Base-by-base conservation (phyloP, 805 yeast species). In the Myxozyma lipomycoides region DNA sequence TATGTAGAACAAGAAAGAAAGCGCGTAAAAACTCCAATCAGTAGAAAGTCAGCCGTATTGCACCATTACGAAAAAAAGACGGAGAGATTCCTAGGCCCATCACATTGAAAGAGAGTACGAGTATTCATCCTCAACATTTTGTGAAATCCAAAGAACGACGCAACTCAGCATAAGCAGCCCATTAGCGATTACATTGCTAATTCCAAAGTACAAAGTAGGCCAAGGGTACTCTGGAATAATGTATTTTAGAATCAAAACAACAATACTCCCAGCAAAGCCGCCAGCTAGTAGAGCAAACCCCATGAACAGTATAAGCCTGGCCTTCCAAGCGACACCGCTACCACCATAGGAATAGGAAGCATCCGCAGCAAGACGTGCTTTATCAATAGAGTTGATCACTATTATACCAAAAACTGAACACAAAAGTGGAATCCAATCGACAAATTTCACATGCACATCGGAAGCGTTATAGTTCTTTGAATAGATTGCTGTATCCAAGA, bases 121-220 rank as follows among this genome's bases (percentile, higher is more conserved):
- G 70, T 90, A 91, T 68, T 91, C 98, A 64, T 93, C 98, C 67
- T 93, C 97, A 52, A 89, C 83, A 67, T 89, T 93, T 67, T 91
- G 98, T 21, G 96, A 88, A 47, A 91, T 73, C 98, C 98, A 93
- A 62, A 93, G 72, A 6, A 83, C 75, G 42, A 87, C 80, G 68
- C 97, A 90, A 72, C 97, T 88, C 61, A 87, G 70, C 88, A 91
- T 85, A 32, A 91, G 79, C 55, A 84, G 74, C 5, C 79, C 78
- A 62, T 90, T 88, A 40, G 87, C 82, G 21, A 84, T 77, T 37
- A 93, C 90, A 69, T 91, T 91, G 51, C 87, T 82, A 21, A 88
- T 78, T 17, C 98, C 98, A 96, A 93, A 89, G 3, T 93, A 91
- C 47, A 91, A 75, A 0, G 96, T 88, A 34, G 97, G 97, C 77